Conservation (phyloP, 805 yeast species). For the Hanseniaspora meyeri region DNA sequence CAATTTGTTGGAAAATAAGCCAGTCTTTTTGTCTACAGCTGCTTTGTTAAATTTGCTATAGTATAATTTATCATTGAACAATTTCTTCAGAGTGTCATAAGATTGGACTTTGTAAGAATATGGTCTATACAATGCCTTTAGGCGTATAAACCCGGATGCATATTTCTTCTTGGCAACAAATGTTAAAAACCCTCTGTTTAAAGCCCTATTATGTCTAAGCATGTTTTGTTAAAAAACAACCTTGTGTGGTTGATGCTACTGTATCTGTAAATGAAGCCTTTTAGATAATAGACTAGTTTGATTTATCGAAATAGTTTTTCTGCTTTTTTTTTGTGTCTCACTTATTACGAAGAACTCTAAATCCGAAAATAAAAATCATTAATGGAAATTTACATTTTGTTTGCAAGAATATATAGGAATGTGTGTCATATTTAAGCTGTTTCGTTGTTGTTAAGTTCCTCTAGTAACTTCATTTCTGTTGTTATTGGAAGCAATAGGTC, state of each 20-base stretch:
- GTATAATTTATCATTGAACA: slow-evolving; percentile 50
- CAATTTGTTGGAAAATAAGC: slow-evolving; percentile 64
- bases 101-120: not conserved
- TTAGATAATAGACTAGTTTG: too few relatives aligned
- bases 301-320: too few relatives aligned
- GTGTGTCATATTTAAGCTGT: not conserved
- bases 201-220: not conserved
- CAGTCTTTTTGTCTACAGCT: slow-evolving; percentile 29
- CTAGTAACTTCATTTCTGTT: slow-evolving; percentile 46
- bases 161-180: not conserved
- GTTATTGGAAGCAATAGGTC: slow-evolving; percentile 56
- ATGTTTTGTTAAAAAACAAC: not conserved
- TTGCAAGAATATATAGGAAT: not conserved
- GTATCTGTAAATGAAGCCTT: too few relatives aligned
- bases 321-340: too few relatives aligned
- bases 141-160: too few relatives aligned
- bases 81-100: slow-evolving; percentile 28
- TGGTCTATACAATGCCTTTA: not conserved
- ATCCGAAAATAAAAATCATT: not conserved
- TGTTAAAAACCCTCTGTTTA: not conserved
- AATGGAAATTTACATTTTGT: not conserved
- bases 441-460: slow-evolving; percentile 18
- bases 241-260: not conserved
- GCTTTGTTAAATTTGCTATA: slow-evolving; percentile 41
- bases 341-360: too few relatives aligned